These are phyloP conservation scores for Peniophora sp. DNA, from an alignment of 1,284 basidiomycete genomes.

Conservation along the genomic window DNA sequence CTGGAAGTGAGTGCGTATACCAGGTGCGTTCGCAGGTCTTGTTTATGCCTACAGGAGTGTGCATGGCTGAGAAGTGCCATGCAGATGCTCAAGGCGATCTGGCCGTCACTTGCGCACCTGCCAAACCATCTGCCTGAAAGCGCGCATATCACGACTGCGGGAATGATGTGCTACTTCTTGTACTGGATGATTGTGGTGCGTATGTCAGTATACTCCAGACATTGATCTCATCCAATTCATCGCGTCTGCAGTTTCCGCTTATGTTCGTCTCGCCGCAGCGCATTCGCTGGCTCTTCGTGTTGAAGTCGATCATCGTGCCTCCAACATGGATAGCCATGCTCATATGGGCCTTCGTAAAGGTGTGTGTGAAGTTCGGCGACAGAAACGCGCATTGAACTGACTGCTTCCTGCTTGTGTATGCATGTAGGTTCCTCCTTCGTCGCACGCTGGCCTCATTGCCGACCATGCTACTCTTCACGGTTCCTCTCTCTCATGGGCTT, in stretches of 20 bases:
- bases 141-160: conserved; percentile 51
- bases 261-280: conserved; percentile 70
- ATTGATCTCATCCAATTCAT: too few species aligned
- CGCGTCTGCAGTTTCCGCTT: conserved; percentile 56
- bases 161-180: conserved; percentile 70
- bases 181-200: conserved; percentile 41
- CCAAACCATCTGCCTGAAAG: conserved; percentile 54
- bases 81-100: conserved; percentile 71
- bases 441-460: conserved; percentile 35
- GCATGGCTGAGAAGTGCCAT: neutral
- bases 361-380: conserved; percentile 31
- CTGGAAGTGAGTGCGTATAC: conserved; percentile 59
- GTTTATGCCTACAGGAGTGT: neutral
- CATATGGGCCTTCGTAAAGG: conserved; percentile 67
- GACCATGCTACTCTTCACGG: conserved; percentile 41
- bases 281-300: conserved; percentile 66
- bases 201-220: too few species aligned
- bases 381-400: too few species aligned
- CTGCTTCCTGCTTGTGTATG: too few species aligned
- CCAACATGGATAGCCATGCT: conserved; percentile 63
- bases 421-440: too few species aligned
- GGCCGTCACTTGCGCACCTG: conserved; percentile 59
- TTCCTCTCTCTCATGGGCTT: conserved; percentile 57
- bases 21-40: conserved; percentile 26
- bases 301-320: conserved; percentile 64